A percentile compares a stretch with the other conserved stretches of the same genome.
These are phyloP conservation scores for Suaeda aralocaspica DNA, from an alignment of 148 eudicot genomes.

Conservation along the genomic window DNA sequence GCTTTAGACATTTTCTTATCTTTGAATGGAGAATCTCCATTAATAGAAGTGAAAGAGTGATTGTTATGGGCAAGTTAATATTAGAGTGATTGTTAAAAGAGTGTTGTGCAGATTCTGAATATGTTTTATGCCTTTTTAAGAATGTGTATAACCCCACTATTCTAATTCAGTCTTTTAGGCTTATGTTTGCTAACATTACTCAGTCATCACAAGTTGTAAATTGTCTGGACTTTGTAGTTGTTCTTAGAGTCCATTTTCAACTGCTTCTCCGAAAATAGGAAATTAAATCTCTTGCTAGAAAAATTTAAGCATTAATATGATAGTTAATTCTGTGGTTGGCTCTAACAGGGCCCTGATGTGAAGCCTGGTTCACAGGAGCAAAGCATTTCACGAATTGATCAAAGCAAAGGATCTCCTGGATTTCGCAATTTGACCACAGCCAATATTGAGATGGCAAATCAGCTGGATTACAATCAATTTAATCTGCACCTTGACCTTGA, in stretches of 20 bases:
- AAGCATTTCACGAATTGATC: conserved; percentile 40
- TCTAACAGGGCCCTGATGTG: conserved; percentile 48
- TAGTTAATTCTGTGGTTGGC: conserved; percentile 13
- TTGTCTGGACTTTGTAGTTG: not conserved
- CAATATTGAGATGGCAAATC: conserved; percentile 44
- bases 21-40: not conserved
- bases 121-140: too few relatives aligned
- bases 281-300: not conserved
- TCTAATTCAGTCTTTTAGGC: too few relatives aligned
- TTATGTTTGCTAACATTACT: too few relatives aligned
- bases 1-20: not conserved
- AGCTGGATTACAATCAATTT: conserved; percentile 51
- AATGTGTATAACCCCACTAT: too few relatives aligned
- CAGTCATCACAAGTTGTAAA: too few relatives aligned
- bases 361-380: conserved; percentile 52
- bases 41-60: not conserved
- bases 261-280: too few relatives aligned
- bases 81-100: too few relatives aligned
- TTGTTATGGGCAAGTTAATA: not conserved
- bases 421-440: conserved; percentile 38
- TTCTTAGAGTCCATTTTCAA: too few relatives aligned
- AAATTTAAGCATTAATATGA: conserved; percentile 4
- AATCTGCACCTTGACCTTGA: conserved; percentile 55
- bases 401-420: conserved; percentile 50
- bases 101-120: too few relatives aligned